Evolutionary conservation across 768 basidiomycete genomes (phyloP).

Genomic region (Peribolospora baueri): DNA sequence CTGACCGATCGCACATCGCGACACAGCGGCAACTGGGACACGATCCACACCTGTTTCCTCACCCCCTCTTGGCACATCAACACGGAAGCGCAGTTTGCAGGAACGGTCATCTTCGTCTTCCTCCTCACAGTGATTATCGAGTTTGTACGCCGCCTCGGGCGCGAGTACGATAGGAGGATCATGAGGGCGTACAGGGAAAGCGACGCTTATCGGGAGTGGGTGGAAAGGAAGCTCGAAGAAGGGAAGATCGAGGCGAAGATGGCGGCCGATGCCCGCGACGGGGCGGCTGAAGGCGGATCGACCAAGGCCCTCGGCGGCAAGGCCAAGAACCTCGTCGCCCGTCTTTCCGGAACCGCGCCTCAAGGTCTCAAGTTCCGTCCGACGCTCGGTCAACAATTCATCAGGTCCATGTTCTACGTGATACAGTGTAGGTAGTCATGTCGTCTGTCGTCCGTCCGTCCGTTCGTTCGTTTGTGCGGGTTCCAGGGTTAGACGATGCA

Average conservation of each 20-base stretch:
- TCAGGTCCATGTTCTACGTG: too few relatives aligned
- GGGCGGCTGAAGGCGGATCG: background rate
- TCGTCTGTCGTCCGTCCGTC: too few relatives aligned
- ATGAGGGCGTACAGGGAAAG: background rate
- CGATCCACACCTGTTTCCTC: constrained; percentile 16
- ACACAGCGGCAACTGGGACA: too few relatives aligned
- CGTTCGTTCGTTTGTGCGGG: too few relatives aligned
- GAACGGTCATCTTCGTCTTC: constrained; percentile 19
- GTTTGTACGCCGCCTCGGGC: constrained; percentile 14
- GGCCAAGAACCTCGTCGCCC: background rate
- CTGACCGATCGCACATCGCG: too few relatives aligned
- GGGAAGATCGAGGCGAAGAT: too few relatives aligned
- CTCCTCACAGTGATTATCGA: constrained; percentile 18
- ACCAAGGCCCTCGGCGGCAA: background rate
- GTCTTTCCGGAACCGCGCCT: background rate
- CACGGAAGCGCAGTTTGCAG: constrained; percentile 16
- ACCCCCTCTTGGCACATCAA: constrained; percentile 16
- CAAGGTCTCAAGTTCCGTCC: too few relatives aligned
- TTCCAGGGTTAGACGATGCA: too few relatives aligned
- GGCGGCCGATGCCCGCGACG: background rate
- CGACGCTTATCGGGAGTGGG: too few relatives aligned
- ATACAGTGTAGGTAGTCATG: too few relatives aligned
- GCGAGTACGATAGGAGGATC: constrained; percentile 19
- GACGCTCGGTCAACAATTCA: too few relatives aligned
- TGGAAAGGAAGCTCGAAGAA: too few relatives aligned